A percentile compares a stretch with the other conserved stretches of the same genome.
Conservation (phyloP, 2,329 filamentous ascomycete species). For the Hansfordia pulvinata region DNA sequence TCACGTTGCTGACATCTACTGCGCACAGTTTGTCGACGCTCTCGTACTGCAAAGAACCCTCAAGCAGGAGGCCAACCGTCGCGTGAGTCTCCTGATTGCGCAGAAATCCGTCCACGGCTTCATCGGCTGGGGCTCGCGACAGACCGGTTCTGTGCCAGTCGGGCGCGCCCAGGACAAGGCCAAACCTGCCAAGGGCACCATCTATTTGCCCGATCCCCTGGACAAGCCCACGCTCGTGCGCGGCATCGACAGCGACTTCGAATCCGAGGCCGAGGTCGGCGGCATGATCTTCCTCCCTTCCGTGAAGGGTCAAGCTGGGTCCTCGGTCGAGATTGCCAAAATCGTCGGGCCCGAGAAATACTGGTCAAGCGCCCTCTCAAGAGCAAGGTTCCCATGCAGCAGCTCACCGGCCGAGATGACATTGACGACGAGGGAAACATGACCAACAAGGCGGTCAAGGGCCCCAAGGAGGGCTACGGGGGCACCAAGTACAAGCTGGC, state of each 20-base stretch:
- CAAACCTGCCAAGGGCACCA: conserved; percentile 61
- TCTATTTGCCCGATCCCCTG: conserved; percentile 82
- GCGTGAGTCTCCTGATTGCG: conserved; percentile 84
- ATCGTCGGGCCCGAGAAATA: conserved; percentile 67
- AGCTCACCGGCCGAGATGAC: conserved; percentile 71
- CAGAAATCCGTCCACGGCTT: conserved; percentile 93
- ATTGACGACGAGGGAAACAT: conserved; percentile 54
- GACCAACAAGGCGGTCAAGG: conserved; percentile 37
- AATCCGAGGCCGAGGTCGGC: conserved; percentile 59
- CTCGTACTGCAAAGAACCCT: conserved; percentile 86
- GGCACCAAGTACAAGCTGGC: conserved; percentile 80
- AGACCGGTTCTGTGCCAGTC: conserved; percentile 85
- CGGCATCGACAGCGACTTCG: conserved; percentile 71
- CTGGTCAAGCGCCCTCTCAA: conserved; percentile 81
- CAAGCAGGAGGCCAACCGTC: conserved; percentile 72
- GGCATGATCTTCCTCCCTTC: conserved; percentile 81
- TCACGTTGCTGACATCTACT: background rate
- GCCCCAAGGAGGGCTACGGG: conserved; percentile 46
- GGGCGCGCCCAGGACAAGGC: conserved; percentile 82
- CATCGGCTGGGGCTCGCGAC: conserved; percentile 73
- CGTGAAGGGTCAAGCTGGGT: conserved; percentile 60
- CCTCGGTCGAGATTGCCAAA: conserved; percentile 72
- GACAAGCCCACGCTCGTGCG: conserved; percentile 72
- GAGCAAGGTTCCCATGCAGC: conserved; percentile 57
- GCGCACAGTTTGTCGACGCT: conserved; percentile 78